Base-by-base conservation (phyloP, 331 rosid species). In the Quercus lobata region DNA sequence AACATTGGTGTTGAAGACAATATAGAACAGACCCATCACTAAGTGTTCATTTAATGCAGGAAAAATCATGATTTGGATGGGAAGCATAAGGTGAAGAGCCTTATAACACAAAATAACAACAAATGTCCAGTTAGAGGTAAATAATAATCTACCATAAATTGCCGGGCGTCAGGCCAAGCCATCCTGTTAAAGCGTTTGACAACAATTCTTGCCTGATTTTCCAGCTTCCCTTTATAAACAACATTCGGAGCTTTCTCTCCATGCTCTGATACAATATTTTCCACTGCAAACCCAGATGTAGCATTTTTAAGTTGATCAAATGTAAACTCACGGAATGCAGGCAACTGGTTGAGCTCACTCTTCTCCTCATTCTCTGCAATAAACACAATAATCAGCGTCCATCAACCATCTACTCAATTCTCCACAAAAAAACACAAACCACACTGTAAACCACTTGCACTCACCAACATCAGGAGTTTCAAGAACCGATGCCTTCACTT, bases 201-300 rank as follows among this genome's bases (percentile, higher is more conserved):
- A 58, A 90, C 96, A 73, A 93, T 88, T 83, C 97, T 87, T 81
- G 72, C 81, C 74, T 93, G 97, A 88, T 88, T 93, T 79, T 91
- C 97, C 72, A 89, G 86, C 85, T 93, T 93, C 82, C 97, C 97
- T 80, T 84, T 93, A 80, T 93, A 93, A 76, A 93, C 97, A 84
- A 93, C 88, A 83, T 93, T 93, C n/a, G 97, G 94, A 78, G 97
- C 97, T 81, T 88, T 93, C 87, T 93, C 94, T 74, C 94, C 97
- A 75, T 91, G 97, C 80, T 93, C 97, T 53, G 97, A 93, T 55
- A 88, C 96, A 83, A 91, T 93, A 76, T 93, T 89, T 84, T 93
- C 97, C 46, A 91, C 94, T 25, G 97, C 93, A 84, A 93, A 93
- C 74, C 97, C 92, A 74, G 97, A 93, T 56, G 97, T 93, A 5